A percentile compares a stretch with the other conserved stretches of the same genome.
Conservation (phyloP, 78 protist species). For the Dictyostelium purpureum region DNA sequence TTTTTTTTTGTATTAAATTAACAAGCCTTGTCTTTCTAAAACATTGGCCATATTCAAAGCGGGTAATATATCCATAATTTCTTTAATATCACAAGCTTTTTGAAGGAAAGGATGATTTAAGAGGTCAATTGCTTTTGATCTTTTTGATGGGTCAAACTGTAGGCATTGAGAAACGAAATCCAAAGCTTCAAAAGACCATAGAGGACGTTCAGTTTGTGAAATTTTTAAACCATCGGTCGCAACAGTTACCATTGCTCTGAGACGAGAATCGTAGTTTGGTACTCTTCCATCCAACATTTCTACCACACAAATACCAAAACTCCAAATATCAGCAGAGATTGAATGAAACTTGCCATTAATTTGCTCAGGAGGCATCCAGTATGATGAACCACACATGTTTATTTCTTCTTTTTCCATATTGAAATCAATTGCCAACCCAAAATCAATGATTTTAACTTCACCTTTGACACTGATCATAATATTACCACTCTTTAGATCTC, state of each 20-base stretch:
- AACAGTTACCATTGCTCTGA: slow-evolving; percentile 45
- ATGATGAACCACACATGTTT: slow-evolving; percentile 69
- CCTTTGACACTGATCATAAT: slow-evolving; percentile 68
- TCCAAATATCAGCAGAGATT: slow-evolving; percentile 73
- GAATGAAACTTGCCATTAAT: slow-evolving; percentile 40
- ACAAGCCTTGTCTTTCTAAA: no score
- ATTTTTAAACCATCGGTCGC: slow-evolving; percentile 28
- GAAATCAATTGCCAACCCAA: slow-evolving; percentile 67
- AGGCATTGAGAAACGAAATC: slow-evolving; percentile 65
- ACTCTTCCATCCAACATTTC: slow-evolving; percentile 72
- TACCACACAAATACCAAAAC: slow-evolving; percentile 74
- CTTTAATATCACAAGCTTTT: slow-evolving; percentile 22
- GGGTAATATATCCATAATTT: slow-evolving; percentile 49
- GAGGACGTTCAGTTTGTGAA: not conserved
- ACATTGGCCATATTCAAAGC: slow-evolving; percentile 55
- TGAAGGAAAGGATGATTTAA: slow-evolving; percentile 47
- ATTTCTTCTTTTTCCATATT: slow-evolving; percentile 2
- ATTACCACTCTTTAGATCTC: slow-evolving; percentile 77
- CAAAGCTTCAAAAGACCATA: slow-evolving; percentile 22
- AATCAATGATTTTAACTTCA: slow-evolving; percentile 78
- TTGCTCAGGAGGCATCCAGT: slow-evolving; percentile 78
- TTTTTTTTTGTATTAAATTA: no score
- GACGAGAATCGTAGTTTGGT: slow-evolving; percentile 50
- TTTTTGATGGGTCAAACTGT: slow-evolving; percentile 43
- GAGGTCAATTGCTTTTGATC: slow-evolving; percentile 19